These are phyloP conservation scores for Benincasa hispida DNA, from an alignment of 306 rosid genomes.

Conservation along the genomic window DNA sequence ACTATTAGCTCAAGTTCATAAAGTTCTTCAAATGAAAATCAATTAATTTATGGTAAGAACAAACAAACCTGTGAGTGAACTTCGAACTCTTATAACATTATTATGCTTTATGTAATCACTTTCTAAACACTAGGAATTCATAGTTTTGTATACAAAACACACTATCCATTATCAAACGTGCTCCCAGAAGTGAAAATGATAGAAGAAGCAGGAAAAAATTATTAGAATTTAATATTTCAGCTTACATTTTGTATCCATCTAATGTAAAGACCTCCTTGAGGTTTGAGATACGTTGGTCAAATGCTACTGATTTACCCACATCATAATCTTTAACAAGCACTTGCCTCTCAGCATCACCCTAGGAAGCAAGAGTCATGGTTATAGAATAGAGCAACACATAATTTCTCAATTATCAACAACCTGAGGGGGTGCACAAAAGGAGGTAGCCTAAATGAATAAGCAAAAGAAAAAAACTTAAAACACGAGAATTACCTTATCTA, in stretches of 20 bases:
- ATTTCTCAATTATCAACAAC: background rate
- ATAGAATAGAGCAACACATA: background rate
- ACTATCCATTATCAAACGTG: background rate
- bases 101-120: background rate
- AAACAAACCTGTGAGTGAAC: background rate
- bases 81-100: background rate
- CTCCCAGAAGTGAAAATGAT: background rate
- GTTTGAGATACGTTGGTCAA: conserved; percentile 54
- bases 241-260: conserved; percentile 68
- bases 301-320: conserved; percentile 64
- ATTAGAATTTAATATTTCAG: background rate
- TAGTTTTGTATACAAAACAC: background rate
- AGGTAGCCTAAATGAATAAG: background rate
- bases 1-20: background rate
- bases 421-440: background rate
- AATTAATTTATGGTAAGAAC: background rate
- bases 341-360: conserved; percentile 82
- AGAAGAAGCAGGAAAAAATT: background rate
- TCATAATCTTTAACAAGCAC: conserved; percentile 67
- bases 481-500: conserved; percentile 50
- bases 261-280: conserved; percentile 67
- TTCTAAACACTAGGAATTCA: background rate
- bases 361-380: conserved; percentile 15
- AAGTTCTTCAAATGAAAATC: background rate
- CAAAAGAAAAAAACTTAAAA: background rate